phyloP scores from a whole-genome alignment of 805 yeast genomes.

The Gaillardinia entomophila region DNA sequence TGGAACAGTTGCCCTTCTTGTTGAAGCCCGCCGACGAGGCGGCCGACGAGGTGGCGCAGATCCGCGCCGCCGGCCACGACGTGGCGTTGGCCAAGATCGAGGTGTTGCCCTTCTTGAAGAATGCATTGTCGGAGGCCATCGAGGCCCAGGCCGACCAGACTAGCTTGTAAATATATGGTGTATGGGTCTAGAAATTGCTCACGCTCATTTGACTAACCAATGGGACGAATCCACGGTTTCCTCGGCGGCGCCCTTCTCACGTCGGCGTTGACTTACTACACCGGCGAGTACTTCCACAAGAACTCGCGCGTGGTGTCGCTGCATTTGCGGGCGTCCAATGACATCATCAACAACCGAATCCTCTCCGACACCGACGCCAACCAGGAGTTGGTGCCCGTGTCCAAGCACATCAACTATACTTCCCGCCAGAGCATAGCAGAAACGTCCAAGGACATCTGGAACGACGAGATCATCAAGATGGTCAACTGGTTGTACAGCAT shows the following conservation, averaged over 20 bases:
- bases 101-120: constrained; percentile 31
- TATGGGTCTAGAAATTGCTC: neutral
- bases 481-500: constrained; percentile 60
- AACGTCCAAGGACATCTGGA: constrained; percentile 75
- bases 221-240: constrained; percentile 39
- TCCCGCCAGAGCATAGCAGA: constrained; percentile 43
- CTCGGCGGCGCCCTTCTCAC: constrained; percentile 54
- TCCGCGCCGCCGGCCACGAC: constrained; percentile 38
- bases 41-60: constrained; percentile 39
- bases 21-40: constrained; percentile 31
- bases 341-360: constrained; percentile 48
- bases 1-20: constrained; percentile 39
- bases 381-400: constrained; percentile 38
- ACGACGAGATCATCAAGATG: constrained; percentile 58
- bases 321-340: constrained; percentile 43
- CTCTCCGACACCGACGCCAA: constrained; percentile 42
- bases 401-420: constrained; percentile 15
- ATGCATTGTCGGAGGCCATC: constrained; percentile 19
- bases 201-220: constrained; percentile 1
- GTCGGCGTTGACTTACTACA: constrained; percentile 56
- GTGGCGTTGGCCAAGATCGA: constrained; percentile 32
- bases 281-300: constrained; percentile 49
- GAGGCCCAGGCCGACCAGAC: constrained; percentile 1
- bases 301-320: constrained; percentile 42
- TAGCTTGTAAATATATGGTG: neutral